Evolutionary conservation across 306 rosid species (phyloP), one percentile per base, ranked within the genome.

Genomic region (Geum urbanum): DNA sequence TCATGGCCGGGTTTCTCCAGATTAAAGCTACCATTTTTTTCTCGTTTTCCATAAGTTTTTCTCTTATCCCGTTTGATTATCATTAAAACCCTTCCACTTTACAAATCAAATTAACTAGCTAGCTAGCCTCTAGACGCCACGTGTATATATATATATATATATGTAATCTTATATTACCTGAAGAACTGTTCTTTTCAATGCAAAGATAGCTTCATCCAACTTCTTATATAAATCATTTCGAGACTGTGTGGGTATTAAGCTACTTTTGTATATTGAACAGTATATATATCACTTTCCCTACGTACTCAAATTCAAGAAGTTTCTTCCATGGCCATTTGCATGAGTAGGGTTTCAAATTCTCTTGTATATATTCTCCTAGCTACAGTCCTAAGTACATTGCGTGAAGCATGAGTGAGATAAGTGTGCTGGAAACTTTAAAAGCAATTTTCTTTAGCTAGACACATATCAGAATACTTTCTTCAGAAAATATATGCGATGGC

Each of bases 351-450:
- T 35, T 69, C 43, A 45, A 24, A 58, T 50, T 50, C 71, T 2
- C 37, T 32, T 32, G 37, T 32, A 32, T 24, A 24, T 24, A 24
- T 32, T 3, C 37, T 32, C 37, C 37, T 32, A 32, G 37, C 37
- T 50, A 35, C 52, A 15, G 32, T 35, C 46, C 59, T 67, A 3
- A 32, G 37, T 32, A 18, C 66, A 24, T 70, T 55, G 74, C 66
- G 54, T 70, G 61, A 27, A 56, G 56, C 37, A 56, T 27, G 54
- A 56, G 73, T 70, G 13, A 40, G 65, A 22, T 22, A 24, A 8
- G 65, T 70, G 65, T 54, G 55, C n/a, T 24, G 74, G 10, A 49
- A 57, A 69, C 73, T 54, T 69, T 55, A 20, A 13, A 27, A 41
- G 52, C 64, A 69, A 41, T 62, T 62, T 66, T 66, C 32, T 66